Evolutionary conservation across 331 rosid genomes (phyloP).

Genomic region (Telfairia occidentalis): DNA sequence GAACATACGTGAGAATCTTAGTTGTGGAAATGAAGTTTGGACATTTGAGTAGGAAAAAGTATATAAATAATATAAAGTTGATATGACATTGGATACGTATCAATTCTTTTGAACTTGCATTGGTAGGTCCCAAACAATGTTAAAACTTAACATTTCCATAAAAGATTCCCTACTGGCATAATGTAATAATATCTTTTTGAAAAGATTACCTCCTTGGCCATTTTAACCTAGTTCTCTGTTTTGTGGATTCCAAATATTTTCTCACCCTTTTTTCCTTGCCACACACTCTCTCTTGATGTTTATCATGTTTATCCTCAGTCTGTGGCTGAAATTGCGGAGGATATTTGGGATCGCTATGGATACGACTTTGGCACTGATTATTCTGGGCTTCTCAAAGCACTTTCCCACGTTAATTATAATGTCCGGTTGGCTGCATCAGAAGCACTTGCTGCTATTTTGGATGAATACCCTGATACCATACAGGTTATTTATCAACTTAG

Average conservation of each 20-base stretch:
- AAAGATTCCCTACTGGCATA: neutral
- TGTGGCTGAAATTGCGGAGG: slow-evolving; percentile 88
- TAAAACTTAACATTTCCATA: neutral
- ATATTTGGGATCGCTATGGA: slow-evolving; percentile 94
- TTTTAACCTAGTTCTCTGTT: neutral
- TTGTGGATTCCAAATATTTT: neutral
- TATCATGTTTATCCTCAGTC: slow-evolving; percentile 35
- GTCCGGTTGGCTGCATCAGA: slow-evolving; percentile 91
- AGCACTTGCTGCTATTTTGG: slow-evolving; percentile 92
- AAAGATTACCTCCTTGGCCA: neutral
- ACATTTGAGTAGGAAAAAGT: neutral
- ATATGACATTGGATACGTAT: neutral
- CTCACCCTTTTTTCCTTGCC: neutral
- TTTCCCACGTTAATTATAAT: slow-evolving; percentile 67
- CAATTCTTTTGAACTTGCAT: neutral
- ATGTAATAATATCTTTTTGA: neutral
- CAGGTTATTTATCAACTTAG: slow-evolving; percentile 42
- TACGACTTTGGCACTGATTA: slow-evolving; percentile 79
- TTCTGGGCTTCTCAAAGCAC: slow-evolving; percentile 80
- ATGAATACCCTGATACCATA: slow-evolving; percentile 79
- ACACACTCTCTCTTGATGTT: neutral
- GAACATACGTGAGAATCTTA: neutral
- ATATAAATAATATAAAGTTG: neutral
- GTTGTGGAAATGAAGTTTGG: neutral
- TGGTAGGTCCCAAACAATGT: neutral